A percentile compares a stretch with the other conserved stretches of the same genome.
These are phyloP conservation scores for Trametes punicea DNA, from an alignment of 768 basidiomycete species.

Conservation along the genomic window DNA sequence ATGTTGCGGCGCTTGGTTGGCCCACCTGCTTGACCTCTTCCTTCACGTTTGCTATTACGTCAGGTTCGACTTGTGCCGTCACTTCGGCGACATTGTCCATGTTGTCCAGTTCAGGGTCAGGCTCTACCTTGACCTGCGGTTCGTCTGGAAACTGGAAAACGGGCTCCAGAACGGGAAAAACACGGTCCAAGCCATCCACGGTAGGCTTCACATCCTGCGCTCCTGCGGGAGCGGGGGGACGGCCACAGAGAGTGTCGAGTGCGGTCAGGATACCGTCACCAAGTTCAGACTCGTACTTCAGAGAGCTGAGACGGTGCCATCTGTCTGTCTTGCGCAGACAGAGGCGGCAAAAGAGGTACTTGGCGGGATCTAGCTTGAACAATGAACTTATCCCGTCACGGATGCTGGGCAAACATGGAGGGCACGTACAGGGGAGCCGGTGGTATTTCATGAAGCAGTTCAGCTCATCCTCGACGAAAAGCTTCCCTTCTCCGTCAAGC, in stretches of 20 bases:
- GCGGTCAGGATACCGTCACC: conserved; percentile 38
- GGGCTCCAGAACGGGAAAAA: neutral
- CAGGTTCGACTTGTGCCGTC: neutral
- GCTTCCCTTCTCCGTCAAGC: conserved; percentile 44
- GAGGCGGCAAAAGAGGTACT: conserved; percentile 61
- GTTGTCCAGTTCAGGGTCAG: neutral
- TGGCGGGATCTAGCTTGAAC: conserved; percentile 26
- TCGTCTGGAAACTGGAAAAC: neutral
- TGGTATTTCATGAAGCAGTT: conserved; percentile 41
- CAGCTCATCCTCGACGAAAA: conserved; percentile 51
- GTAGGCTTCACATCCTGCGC: conserved; percentile 1
- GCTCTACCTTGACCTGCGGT: neutral
- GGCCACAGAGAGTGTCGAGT: conserved; percentile 42
- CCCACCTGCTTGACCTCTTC: conserved; percentile 5
- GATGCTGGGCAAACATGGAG: neutral
- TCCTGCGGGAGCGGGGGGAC: neutral
- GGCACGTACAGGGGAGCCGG: conserved; percentile 47
- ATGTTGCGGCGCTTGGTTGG: neutral
- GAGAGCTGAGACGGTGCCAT: conserved; percentile 47
- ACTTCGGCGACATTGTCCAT: neutral
- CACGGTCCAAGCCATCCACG: neutral
- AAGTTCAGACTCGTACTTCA: conserved; percentile 45
- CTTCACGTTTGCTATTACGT: neutral
- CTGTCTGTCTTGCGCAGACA: conserved; percentile 55
- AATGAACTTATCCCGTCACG: neutral